Evolutionary conservation across 2,329 filamentous ascomycete species (phyloP), one percentile per base, ranked within the genome.

Genomic region (Botrytis fragariae): DNA sequence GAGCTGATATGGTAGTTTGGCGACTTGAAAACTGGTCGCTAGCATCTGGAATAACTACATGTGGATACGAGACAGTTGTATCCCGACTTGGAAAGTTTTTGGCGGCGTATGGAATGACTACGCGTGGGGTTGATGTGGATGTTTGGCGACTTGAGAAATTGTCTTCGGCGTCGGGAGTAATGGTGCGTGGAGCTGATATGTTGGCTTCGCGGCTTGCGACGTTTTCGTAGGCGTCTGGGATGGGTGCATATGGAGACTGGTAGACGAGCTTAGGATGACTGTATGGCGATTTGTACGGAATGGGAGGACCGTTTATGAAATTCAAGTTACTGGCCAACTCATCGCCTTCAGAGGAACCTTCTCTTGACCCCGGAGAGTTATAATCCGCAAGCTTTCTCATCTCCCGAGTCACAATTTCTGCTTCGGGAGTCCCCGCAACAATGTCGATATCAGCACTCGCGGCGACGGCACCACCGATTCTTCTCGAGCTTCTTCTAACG

Each of bases 151-250:
- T 44, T 9, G 12, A 22, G 22, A 8, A 7, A 10, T 18, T 35
- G 29, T 22, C 57, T 20, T 59, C 54, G 1, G 22, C 32, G 25
- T 25, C 35, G 16, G 25, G 20, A 39, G 14, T 8, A 1, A 61
- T 16, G 3, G 48, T n/a, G 5, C 12, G 48, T 51, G 48, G 25
- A n/a, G 48, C 64, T 14, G 35, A 39, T n/a, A 68, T 22, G 5
- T 25, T 54, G 25, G 14, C 32, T 20, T 39, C 9, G 9, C 45
- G 5, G 14, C 16, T 37, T 39, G 8, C 35, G 5, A 7, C 0
- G 9, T 14, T 18, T 8, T 32, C n/a, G 0, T 14, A 5, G 10
- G n/a, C 37, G 1, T 2, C 25, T n/a, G 37, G n/a, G 1, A 25
- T 59, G 3, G n/a, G 10, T 32, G 32, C 51, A 7, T 57, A 69